Evolutionary conservation across 163 green algal species (phyloP), one percentile per base, ranked within the genome.

Genomic region (Volvox carteri): DNA sequence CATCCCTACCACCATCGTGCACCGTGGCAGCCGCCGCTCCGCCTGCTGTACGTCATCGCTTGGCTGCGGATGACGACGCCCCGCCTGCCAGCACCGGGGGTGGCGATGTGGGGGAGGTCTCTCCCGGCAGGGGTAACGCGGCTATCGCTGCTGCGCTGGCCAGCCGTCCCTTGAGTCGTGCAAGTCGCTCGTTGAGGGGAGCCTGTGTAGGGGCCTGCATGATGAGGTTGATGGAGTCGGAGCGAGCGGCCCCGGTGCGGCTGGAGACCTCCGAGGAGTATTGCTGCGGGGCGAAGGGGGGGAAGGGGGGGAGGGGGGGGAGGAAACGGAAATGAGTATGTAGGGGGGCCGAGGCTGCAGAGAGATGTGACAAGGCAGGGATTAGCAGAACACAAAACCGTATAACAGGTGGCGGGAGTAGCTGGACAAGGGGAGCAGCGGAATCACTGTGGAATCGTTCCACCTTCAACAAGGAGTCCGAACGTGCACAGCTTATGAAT

Each of bases 171-270:
- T 90, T 90, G 23, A 90, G 68, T 18, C 86, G 86, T 5, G 86
- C 86, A 28, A 90, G n/a, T 0, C 86, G 86, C 76, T 90, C 76
- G 48, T 90, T 90, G 25, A 90, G 62, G 18, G 86, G 33, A 16
- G 52, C 21, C 65, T 80, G 60, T 37, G n/a, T 23, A 7, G 85
- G 41, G 21, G 74, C 54, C 77, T 65, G 44, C 52, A 52, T 19
- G 11, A 70, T 14, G 30, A 84, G 30, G 48, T 23, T 84, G 33
- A 67, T 52, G 46, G 75, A 68, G 1, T 84, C 46, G 7, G 46
- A 48, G 48, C 75, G 75, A 1, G 11, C 48, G n/a, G 73, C 73
- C 23, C 25, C 30, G 23, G 14, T 19, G 46, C 75, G 75, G 54
- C 54, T 65, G 30, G 30, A 35, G 19, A 37, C 48, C 39, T 80